Base-by-base conservation (phyloP, 2,329 filamentous ascomycete species). In the Basipetospora sp. region DNA sequence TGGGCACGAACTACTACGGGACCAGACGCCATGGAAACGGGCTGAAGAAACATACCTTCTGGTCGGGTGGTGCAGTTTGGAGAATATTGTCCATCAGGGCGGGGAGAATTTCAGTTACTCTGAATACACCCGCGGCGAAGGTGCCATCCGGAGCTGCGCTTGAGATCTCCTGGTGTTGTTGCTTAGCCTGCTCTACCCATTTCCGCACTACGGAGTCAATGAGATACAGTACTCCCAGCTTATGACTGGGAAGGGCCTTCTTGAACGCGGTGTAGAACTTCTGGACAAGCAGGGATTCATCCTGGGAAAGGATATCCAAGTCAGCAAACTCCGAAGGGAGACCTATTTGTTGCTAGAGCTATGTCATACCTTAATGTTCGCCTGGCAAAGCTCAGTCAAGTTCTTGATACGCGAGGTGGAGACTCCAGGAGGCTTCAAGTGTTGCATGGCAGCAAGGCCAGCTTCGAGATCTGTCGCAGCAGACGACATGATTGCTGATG, bases 161-260 rank as follows among this genome's bases (percentile, higher is more conserved):
- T 63, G 81, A 82, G 60, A 86, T 74, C 54, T 80, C 63, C 57
- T 96, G 87, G 52, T 82, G 83, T 48, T 81, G 73, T 53, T 78
- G 74, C 63, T 87, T 90, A 53, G 90, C 88, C 63, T 86, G 82
- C 60, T 96, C 88, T 67, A 94, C 77, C 88, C 90, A 98, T 67
- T 92, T 88, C 63, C 90, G 85, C 60, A 87, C 88, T 74, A 98
- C 87, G 69, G 88, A 94, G 72, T 98, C 90, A 87, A 98, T 84
- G 65, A 96, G 87, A 78, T 98, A 98, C 65, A 98, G 79, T 55
- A 94, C 87, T 64, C 90, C 90, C 60, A 98, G 74, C 65, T 98
- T 98, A 74, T 98, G 88, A 57, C 86, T 93, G 57, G 77, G 77
- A 43, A 85, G 84, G 48, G 87, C 80, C 62, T 90, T 93, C 63